These are phyloP conservation scores for Chenopodium berlandieri DNA, from an alignment of 148 eudicot genomes.

Conservation along the genomic window DNA sequence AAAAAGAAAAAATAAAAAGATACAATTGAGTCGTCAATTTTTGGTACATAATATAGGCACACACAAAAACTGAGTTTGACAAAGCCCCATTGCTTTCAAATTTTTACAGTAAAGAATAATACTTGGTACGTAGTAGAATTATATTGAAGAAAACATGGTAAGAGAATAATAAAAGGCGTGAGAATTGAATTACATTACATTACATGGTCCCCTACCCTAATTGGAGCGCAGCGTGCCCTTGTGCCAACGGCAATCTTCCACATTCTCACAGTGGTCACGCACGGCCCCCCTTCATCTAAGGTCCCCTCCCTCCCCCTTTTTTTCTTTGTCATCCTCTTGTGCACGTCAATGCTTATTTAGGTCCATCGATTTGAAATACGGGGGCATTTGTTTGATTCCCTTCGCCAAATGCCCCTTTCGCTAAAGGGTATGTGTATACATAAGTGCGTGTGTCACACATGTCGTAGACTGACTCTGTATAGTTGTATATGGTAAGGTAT, in stretches of 20 bases:
- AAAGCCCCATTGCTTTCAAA: not conserved
- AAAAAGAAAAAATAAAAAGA: no score
- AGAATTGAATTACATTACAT: not conserved
- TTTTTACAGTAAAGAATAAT: not conserved
- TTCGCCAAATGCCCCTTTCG: not conserved
- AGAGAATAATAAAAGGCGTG: not conserved
- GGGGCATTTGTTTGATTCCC: not conserved
- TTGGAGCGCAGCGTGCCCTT: slow-evolving; percentile 12
- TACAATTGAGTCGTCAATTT: no score
- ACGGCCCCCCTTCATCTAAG: not conserved
- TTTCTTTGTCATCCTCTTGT: slow-evolving; percentile 1
- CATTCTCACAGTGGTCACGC: not conserved
- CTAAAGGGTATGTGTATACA: not conserved
- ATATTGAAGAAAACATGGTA: not conserved
- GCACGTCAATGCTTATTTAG: not conserved
- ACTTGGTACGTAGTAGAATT: no score
- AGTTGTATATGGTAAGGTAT: no score
- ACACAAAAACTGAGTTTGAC: no score
- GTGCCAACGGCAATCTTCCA: slow-evolving; percentile 24
- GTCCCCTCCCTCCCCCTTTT: not conserved
- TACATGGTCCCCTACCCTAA: slow-evolving; percentile 24
- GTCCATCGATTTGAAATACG: not conserved
- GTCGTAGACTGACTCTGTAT: not conserved
- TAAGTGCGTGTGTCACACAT: not conserved
- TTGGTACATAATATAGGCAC: no score